Evolutionary conservation across 1,139 yeast genomes (phyloP).

Genomic region (Yamadazyma triangularis): DNA sequence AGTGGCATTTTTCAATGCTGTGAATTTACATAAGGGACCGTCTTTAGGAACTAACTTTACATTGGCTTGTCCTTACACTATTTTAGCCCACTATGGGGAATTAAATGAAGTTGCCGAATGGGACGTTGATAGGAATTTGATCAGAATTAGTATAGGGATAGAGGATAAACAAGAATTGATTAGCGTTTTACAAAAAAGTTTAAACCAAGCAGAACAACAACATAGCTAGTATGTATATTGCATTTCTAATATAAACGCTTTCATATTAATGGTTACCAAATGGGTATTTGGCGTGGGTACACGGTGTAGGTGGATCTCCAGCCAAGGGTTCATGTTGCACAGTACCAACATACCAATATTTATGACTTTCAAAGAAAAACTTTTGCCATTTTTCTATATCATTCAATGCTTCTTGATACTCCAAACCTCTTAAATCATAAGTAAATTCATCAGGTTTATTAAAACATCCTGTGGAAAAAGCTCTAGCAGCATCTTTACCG

Average conservation of each 20-base stretch:
- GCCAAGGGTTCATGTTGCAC: slow-evolving; percentile 38
- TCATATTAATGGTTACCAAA: background rate
- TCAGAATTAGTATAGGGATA: slow-evolving; percentile 82
- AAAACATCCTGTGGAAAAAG: slow-evolving; percentile 76
- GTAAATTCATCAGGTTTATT: slow-evolving; percentile 53
- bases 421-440: slow-evolving; percentile 64
- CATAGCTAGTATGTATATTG: slow-evolving; percentile 4
- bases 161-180: slow-evolving; percentile 57
- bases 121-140: slow-evolving; percentile 79
- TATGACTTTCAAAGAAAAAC: slow-evolving; percentile 41
- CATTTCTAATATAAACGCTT: background rate
- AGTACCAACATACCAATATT: slow-evolving; percentile 64
- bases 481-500: slow-evolving; percentile 71
- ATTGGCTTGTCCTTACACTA: slow-evolving; percentile 84
- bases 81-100: slow-evolving; percentile 84
- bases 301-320: slow-evolving; percentile 36
- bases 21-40: slow-evolving; percentile 84
- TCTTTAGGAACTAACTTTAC: slow-evolving; percentile 93
- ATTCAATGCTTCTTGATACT: slow-evolving; percentile 23
- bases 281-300: slow-evolving; percentile 35
- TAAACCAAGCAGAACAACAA: slow-evolving; percentile 47
- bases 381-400: slow-evolving; percentile 47
- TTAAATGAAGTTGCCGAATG: slow-evolving; percentile 76
- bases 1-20: slow-evolving; percentile 66
- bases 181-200: slow-evolving; percentile 51